Conservation (phyloP, 345 rosid species). For the Eucalyptus fibrosa region DNA sequence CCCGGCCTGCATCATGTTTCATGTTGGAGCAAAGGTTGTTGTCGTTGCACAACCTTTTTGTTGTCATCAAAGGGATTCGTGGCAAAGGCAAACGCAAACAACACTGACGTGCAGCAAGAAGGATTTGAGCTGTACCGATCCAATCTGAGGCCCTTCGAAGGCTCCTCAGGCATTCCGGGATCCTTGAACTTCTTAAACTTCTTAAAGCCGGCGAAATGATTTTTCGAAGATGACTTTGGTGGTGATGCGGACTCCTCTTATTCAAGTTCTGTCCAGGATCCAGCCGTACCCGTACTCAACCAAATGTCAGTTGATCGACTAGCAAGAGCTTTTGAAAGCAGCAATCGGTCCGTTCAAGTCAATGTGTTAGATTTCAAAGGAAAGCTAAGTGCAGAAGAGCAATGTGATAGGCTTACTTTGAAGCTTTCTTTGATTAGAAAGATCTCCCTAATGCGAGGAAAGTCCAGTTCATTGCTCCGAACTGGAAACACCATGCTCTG, state of each 20-base stretch:
- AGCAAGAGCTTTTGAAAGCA: not conserved
- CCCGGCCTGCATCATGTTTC: not conserved
- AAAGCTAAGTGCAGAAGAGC: not conserved
- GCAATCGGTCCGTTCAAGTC: not conserved
- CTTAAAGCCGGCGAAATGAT: not conserved
- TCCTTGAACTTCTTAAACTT: not conserved
- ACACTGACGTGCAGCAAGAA: not conserved
- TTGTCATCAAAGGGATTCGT: not conserved
- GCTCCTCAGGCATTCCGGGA: not conserved
- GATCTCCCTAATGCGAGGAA: not conserved
- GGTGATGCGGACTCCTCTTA: not conserved
- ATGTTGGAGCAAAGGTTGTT: not conserved
- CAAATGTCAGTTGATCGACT: not conserved
- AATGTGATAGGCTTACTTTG: not conserved
- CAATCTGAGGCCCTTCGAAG: not conserved
- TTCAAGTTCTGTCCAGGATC: not conserved
- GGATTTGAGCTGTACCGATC: not conserved
- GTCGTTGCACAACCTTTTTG: not conserved
- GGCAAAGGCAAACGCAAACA: not conserved
- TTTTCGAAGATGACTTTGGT: not conserved
- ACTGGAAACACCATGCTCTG: not conserved
- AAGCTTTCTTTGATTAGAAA: not conserved
- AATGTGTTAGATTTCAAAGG: not conserved
- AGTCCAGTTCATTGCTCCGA: not conserved
- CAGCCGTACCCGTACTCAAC: not conserved